These are phyloP conservation scores for Filobasidium floriforme DNA, from an alignment of 768 basidiomycete genomes.

Conservation along the genomic window DNA sequence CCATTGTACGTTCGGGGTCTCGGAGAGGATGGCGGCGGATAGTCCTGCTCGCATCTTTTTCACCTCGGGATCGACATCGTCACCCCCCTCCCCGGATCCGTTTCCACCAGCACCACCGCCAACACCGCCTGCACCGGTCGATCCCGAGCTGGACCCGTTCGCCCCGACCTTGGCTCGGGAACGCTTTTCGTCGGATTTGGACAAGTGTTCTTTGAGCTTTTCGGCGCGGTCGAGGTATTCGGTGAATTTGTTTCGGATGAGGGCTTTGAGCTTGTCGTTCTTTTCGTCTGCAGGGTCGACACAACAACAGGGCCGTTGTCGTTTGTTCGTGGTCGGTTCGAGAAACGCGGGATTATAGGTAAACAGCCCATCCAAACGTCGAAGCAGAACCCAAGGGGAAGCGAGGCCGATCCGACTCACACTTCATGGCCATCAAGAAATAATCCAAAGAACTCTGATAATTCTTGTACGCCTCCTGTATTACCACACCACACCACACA, in stretches of 20 bases:
- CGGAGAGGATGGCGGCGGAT: conserved; percentile 72
- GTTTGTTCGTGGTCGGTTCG: neutral
- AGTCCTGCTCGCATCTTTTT: conserved; percentile 94
- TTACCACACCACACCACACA: too few relatives aligned
- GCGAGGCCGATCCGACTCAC: neutral
- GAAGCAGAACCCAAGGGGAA: neutral
- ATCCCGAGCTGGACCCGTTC: conserved; percentile 45
- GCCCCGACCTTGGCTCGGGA: conserved; percentile 53
- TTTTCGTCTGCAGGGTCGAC: conserved; percentile 76
- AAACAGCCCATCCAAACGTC: neutral
- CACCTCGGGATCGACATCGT: conserved; percentile 78
- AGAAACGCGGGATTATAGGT: neutral
- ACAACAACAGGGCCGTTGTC: too few relatives aligned
- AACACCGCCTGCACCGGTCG: conserved; percentile 43
- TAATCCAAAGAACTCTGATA: conserved; percentile 95
- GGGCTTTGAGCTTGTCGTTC: conserved; percentile 80
- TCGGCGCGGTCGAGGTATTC: conserved; percentile 91
- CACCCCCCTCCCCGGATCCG: conserved; percentile 50
- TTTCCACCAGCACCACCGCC: conserved; percentile 32
- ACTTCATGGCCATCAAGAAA: conserved; percentile 73
- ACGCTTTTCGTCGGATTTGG: conserved; percentile 58
- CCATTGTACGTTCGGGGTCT: conserved; percentile 95
- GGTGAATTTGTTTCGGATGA: conserved; percentile 78
- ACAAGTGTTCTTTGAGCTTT: conserved; percentile 75
- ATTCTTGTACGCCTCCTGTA: conserved; percentile 74